Evolutionary conservation across 2,329 filamentous ascomycete species (phyloP), one percentile per base, ranked within the genome.

Genomic region (Fusarium udum): DNA sequence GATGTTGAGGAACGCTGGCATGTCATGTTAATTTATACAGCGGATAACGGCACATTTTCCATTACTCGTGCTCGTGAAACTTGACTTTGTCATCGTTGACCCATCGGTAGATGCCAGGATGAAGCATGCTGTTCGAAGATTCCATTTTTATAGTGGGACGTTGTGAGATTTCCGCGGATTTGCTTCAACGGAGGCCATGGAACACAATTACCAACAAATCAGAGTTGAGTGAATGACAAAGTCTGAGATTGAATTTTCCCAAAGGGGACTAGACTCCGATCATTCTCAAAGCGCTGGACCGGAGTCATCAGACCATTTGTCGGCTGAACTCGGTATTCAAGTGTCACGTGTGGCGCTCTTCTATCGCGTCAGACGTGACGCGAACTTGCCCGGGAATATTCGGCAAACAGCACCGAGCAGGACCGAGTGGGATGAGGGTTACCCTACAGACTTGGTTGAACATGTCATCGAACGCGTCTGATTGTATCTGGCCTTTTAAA

Each of bases 121-220:
- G 16, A 32, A 37, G 36, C 12, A 22, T 37, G 26, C 12, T 12
- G 32, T 31, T 22, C 31, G 7, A 60, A 26, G 8, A 31, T 60
- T 49, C 42, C 36, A 53, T n/a, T 26, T 60, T 37, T 32, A 31
- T 20, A 28, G 45, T 40, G 36, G 45, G 34, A n/a, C n/a, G 22
- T 32, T 32, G 11, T 60, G 13, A 52, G 34, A 60, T 60, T 52
- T 60, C 57, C 57, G 57, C 57, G 57, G 57, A 53, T 60, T 45
- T 52, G 31, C 31, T 52, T 52, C 1, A 15, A 26, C 32, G 36
- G 31, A 34, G 13, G 48, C 12, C 31, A n/a, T 20, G 20, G 15
- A 5, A 34, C 18, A 20, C 9, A 34, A 34, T 52, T 20, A 36
- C 48, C 4, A 36, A 52, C 48, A 32, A 51, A 51, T 51, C 28